Conservation (phyloP, 208 protist species). For the Acanthamoeba healyi region DNA sequence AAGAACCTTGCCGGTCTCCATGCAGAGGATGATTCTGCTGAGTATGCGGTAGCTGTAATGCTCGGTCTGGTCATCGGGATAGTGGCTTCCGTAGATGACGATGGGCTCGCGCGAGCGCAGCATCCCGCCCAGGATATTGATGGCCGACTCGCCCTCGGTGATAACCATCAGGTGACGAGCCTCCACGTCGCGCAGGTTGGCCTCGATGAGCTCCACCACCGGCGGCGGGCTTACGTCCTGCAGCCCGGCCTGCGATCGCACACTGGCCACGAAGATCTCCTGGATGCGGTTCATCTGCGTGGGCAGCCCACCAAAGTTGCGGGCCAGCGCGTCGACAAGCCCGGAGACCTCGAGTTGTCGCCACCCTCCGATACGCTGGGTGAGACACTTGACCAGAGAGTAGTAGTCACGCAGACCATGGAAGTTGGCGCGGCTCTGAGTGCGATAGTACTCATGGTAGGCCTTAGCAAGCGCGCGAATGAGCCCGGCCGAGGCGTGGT, state of each 20-base stretch:
- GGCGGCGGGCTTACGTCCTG: neutral
- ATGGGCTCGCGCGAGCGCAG: neutral
- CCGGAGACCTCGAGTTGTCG: neutral
- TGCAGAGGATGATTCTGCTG: conserved; percentile 77
- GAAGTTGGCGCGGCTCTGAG: conserved; percentile 82
- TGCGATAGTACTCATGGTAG: conserved; percentile 43
- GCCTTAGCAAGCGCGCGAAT: neutral
- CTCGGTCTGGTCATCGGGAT: conserved; percentile 56
- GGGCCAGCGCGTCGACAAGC: conserved; percentile 7
- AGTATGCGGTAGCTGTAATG: conserved; percentile 75
- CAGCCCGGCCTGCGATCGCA: neutral
- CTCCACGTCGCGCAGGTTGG: neutral
- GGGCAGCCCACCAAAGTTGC: conserved; percentile 79
- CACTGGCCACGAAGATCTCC: neutral
- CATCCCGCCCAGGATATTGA: conserved; percentile 43
- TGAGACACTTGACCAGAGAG: conserved; percentile 67
- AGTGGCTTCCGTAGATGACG: conserved; percentile 49
- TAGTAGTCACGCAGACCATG: conserved; percentile 90
- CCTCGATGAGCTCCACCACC: neutral
- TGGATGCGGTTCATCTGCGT: neutral
- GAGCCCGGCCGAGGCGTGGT: neutral
- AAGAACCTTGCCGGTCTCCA: conserved; percentile 78
- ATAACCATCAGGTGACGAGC: conserved; percentile 69
- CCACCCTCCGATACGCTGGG: neutral
- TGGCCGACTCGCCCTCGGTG: conserved; percentile 37